Base-by-base conservation (phyloP, 2,329 filamentous ascomycete species). In the Drechslera avenae region DNA sequence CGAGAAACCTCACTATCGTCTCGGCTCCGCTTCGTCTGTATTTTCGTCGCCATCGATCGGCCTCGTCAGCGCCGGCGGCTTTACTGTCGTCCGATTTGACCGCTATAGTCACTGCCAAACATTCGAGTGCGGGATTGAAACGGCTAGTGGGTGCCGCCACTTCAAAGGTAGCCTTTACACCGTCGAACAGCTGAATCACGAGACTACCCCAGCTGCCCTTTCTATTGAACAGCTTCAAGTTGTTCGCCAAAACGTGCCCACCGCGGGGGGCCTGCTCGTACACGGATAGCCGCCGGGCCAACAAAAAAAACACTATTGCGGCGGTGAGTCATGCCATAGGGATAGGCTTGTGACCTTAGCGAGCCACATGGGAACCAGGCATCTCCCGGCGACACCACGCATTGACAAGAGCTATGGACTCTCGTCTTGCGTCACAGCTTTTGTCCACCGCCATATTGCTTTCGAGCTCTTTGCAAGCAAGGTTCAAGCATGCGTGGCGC, bases 311-410 rank as follows among this genome's bases (percentile, higher is more conserved):
- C 17, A 48, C 26, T 17, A 34, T 16, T 46, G 37, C 32, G 46
- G 46, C 33, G 43, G 56, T 64, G 63, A 63, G 56, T 63, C 63
- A 66, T 60, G 50, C 16, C 39, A 58, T 50, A 54, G 39, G 51
- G 43, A 49, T 39, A 57, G 43, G 52, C 49, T 55, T 54, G 54
- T 45, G 36, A 50, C 28, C 40, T 52, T 60, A 64, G 62, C 55
- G 51, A 58, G 46, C 47, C 45, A 53, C 41, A 48, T 37, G 21
- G 40, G 50, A 52, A 49, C 59, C 46, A 60, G 51, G 53, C 55
- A 39, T 51, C 44, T 53, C 52, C 53, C 45, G 46, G 54, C 57
- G 56, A 41, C 46, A 16, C 35, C 12, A 43, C 39, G 59, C 58
- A 59, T 62, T 52, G 58, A 62, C 54, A 49, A 57, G 40, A 54